A percentile compares a stretch with the other conserved stretches of the same genome.
phyloP scores from a whole-genome alignment of 495 filamentous ascomycete species.

The Cetradonia linearis region DNA sequence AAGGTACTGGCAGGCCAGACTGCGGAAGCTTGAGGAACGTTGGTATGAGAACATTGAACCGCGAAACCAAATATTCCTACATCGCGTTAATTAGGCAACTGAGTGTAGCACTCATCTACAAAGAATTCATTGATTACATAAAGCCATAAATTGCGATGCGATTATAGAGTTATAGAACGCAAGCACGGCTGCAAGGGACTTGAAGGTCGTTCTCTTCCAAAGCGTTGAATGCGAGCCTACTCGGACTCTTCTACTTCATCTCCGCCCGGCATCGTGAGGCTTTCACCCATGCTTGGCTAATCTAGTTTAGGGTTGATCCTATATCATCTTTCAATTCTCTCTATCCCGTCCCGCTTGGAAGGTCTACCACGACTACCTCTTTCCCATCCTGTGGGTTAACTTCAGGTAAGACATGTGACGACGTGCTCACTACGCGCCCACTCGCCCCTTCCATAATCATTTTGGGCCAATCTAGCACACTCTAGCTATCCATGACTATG shows the following conservation, averaged over 20 bases:
- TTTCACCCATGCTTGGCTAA: not conserved
- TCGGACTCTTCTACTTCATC: conserved; percentile 11
- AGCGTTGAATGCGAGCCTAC: conserved; percentile 44
- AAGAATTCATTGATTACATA: conserved; percentile 30
- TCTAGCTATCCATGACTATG: not conserved
- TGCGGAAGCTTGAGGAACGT: conserved; percentile 53
- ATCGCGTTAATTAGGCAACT: not conserved
- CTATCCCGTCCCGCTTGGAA: not conserved
- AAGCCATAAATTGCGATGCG: conserved; percentile 63
- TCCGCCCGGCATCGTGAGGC: not conserved
- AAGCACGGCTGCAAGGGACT: conserved; percentile 48
- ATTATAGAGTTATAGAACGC: conserved; percentile 64
- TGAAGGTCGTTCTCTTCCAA: conserved; percentile 65
- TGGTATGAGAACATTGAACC: conserved; percentile 75
- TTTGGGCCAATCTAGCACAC: not conserved
- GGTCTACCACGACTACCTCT: not conserved
- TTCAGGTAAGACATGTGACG: not conserved
- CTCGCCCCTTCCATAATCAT: not conserved
- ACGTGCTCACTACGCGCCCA: not conserved
- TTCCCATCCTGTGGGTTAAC: not conserved
- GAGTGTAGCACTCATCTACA: not conserved
- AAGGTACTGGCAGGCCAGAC: conserved; percentile 79
- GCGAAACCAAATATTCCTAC: conserved; percentile 73
- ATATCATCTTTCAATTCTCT: too few species aligned
- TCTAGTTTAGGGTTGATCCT: not conserved